Base-by-base conservation (phyloP, 441 rosid genomes). In the Mallotus repandus region DNA sequence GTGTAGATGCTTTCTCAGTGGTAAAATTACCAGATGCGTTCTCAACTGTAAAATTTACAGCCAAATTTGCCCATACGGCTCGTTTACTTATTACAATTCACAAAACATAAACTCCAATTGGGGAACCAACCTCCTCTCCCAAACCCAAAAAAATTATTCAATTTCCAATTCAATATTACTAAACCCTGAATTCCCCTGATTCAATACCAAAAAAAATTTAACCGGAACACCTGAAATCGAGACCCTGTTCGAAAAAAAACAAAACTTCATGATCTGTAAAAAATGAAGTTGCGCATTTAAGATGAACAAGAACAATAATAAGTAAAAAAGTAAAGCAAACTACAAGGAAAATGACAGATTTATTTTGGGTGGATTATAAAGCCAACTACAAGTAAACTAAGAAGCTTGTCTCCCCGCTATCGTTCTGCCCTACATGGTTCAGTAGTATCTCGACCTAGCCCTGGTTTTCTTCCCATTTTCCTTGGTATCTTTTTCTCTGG, bases 11-110 rank as follows among this genome's bases (percentile, higher is more conserved):
- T 9, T 43, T 9, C 46, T 43, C 46, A 43, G 7, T 9, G 7
- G 9, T 7, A 43, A 7, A 43, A 43, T 43, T 43, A 43, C 5
- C 68, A 25, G 68, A 58, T 68, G 71, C 77, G 73, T 82, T 85
- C 81, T 89, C 96, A 66, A 90, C 84, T 79, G 89, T 92, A 81
- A 88, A 77, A 73, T 82, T 84, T 65, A 94, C 94, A 80, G 89
- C 96, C 85, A 81, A 79, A 84, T 90, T 94, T 53, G 96, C 96
- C 96, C 94, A 92, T 84, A 96, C 90, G 81, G 87, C 81, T 74
- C 91, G 83, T 74, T 81, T 87, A 83, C 66, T 83, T 86, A 80
- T 77, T 81, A 77, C 76, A 77, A 79, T 82, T 71, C 78, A 72
- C 64, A 69, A 46, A 46, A 48, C 73, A 35, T 77, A 50, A 76